phyloP scores from a whole-genome alignment of 2,329 filamentous ascomycete genomes.

The Blastomyces emzantsi region DNA sequence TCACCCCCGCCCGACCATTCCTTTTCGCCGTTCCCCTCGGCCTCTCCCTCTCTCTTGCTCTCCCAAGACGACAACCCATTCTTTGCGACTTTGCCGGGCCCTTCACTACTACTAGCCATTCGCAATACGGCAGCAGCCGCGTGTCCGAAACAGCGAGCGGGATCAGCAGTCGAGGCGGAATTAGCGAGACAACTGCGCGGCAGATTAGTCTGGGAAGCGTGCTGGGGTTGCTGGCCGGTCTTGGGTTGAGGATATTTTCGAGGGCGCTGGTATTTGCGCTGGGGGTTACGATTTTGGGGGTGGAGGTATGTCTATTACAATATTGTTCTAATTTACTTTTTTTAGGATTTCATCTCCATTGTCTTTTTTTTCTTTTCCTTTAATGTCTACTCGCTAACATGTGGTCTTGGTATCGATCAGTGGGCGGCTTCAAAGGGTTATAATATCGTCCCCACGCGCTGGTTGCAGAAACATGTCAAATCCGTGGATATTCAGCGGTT shows the following conservation, averaged over 20 bases:
- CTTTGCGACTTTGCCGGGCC: conserved; percentile 19
- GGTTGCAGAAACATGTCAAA: conserved; percentile 36
- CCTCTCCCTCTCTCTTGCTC: conserved; percentile 28
- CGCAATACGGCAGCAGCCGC: conserved; percentile 18
- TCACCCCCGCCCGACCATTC: conserved; percentile 14
- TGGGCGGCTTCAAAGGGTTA: conserved; percentile 41
- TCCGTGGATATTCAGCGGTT: conserved; percentile 32
- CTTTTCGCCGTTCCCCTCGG: conserved; percentile 23
- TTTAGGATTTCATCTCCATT: not conserved
- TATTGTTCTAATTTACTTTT: conserved; percentile 1
- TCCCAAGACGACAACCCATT: conserved; percentile 26
- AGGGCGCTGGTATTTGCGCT: conserved; percentile 36
- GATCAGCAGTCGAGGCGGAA: conserved; percentile 16
- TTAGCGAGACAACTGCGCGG: conserved; percentile 30
- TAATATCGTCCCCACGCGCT: conserved; percentile 35
- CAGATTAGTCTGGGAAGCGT: conserved; percentile 40
- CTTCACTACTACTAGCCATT: not conserved
- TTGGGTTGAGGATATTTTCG: conserved; percentile 38
- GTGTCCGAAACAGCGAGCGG: conserved; percentile 14
- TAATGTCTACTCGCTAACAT: not conserved
- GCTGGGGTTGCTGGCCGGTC: conserved; percentile 35
- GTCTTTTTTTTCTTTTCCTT: not conserved
- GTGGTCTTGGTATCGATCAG: conserved; percentile 19
- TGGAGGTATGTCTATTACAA: conserved; percentile 29
- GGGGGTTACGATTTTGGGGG: conserved; percentile 36